Percentiles rank a stretch among this genome's conserved stretches.
Evolutionary conservation across 345 rosid species (phyloP).

Genomic region (Turritis glabra): DNA sequence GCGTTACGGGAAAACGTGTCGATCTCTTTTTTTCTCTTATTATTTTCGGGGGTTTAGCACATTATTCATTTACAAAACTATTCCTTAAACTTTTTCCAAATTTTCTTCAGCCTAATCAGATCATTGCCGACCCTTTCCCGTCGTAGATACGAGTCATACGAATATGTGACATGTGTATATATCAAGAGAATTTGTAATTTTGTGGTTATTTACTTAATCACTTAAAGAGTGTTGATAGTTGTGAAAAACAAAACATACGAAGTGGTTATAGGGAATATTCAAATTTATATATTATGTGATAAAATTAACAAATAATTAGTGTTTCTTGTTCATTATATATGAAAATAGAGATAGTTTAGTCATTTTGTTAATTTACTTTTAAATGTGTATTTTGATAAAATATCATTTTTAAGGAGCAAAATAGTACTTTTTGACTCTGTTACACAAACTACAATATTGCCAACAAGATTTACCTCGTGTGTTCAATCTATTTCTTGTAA

Average conservation of each 20-base stretch:
- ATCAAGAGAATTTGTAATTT: no score
- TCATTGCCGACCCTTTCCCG: not conserved
- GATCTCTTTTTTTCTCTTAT: not conserved
- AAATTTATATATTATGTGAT: no score
- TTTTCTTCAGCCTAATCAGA: not conserved
- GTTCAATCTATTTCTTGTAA: not conserved
- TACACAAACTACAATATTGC: not conserved
- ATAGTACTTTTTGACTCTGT: not conserved
- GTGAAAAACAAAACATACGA: no score
- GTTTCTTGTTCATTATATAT: no score
- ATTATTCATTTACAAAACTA: not conserved
- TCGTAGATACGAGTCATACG: no score
- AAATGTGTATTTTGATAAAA: not conserved
- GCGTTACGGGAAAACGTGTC: slow-evolving; percentile 22
- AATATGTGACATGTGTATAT: no score
- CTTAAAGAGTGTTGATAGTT: no score
- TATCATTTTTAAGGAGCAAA: not conserved
- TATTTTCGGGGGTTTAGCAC: not conserved
- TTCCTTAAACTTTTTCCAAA: not conserved
- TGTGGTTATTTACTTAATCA: no score
- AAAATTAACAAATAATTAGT: no score
- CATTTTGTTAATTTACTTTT: not conserved
- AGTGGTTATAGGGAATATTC: no score
- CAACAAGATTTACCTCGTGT: not conserved
- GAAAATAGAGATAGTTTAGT: no score